Percentiles rank a stretch among this genome's conserved stretches.
Conservation (phyloP, 768 basidiomycete species). For the Mrakia frigida region DNA sequence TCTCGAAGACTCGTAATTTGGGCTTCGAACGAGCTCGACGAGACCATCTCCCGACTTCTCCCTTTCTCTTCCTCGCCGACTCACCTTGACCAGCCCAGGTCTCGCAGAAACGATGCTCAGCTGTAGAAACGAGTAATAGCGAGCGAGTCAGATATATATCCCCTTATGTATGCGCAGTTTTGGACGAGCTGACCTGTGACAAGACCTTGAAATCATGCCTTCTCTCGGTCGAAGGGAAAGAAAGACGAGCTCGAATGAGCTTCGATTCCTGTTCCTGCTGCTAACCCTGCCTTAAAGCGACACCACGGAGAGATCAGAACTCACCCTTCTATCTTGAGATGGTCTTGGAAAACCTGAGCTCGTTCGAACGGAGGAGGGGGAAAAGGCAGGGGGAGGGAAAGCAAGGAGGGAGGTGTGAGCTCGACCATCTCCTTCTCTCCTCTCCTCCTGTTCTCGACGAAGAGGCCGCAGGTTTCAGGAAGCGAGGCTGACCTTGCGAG, state of each 20-base stretch:
- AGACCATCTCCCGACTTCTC: background rate
- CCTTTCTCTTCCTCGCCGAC: background rate
- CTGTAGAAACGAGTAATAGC: background rate
- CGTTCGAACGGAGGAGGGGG: background rate
- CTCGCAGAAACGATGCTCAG: slow-evolving; percentile 20
- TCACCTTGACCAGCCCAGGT: slow-evolving; percentile 24
- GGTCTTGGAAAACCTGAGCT: slow-evolving; percentile 25
- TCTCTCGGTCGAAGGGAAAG: background rate
- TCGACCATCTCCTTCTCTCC: background rate
- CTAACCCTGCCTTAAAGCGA: background rate
- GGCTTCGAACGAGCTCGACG: too few species aligned
- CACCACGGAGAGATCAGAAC: background rate
- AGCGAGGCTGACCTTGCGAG: background rate
- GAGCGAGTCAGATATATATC: too few species aligned
- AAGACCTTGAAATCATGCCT: slow-evolving; percentile 25
- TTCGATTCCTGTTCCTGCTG: background rate
- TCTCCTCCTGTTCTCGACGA: background rate
- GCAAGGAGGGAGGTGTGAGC: background rate
- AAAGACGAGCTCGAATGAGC: background rate
- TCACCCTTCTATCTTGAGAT: slow-evolving; percentile 15
- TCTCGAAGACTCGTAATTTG: too few species aligned
- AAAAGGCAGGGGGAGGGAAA: background rate
- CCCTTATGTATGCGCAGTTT: too few species aligned
- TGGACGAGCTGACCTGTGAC: slow-evolving; percentile 19
- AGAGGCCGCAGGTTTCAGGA: background rate